These are phyloP conservation scores for Sambucus nigra DNA, from an alignment of 129 eudicot species.

Conservation along the genomic window DNA sequence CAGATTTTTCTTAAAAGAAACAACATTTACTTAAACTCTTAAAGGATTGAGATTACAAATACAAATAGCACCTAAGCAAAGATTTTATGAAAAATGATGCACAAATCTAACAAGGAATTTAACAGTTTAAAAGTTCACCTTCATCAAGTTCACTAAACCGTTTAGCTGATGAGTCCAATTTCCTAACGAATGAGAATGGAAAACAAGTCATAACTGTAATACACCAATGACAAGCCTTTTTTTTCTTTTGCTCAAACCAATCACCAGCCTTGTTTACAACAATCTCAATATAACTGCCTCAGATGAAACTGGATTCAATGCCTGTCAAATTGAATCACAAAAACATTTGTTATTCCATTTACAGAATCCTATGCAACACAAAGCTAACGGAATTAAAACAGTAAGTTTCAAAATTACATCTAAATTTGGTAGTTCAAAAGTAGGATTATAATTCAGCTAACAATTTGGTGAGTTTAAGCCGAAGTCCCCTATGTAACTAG, in stretches of 20 bases:
- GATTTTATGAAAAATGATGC: too few species aligned
- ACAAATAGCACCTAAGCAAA: too few species aligned
- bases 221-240: background rate
- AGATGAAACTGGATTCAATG: background rate
- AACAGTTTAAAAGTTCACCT: slow-evolving; percentile 29
- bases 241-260: too few species aligned
- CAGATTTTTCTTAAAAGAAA: too few species aligned
- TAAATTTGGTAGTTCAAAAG: background rate
- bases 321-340: slow-evolving; percentile 9
- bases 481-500: too few species aligned
- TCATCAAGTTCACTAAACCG: slow-evolving; percentile 30
- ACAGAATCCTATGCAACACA: background rate
- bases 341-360: background rate
- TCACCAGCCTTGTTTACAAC: background rate
- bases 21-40: too few species aligned
- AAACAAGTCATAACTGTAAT: slow-evolving; percentile 55
- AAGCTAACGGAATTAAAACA: background rate
- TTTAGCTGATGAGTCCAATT: slow-evolving; percentile 15
- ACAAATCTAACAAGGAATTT: too few species aligned
- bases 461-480: too few species aligned
- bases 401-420: background rate
- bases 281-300: background rate
- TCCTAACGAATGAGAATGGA: slow-evolving; percentile 29
- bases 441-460: background rate
- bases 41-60: too few species aligned